phyloP scores from a whole-genome alignment of 345 rosid species.

The Citropsis articulata region DNA sequence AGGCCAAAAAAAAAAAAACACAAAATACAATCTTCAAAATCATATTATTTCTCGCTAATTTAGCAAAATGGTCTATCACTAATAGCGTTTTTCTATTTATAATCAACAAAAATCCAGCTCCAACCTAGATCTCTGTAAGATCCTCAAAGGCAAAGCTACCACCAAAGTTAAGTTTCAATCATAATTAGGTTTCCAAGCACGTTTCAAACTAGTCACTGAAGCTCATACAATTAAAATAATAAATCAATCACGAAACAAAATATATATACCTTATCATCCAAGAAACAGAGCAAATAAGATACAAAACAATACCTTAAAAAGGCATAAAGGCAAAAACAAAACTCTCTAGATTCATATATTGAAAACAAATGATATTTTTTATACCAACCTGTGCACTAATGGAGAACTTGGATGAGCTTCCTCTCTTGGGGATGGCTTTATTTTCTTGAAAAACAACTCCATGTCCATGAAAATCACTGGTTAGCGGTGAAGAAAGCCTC shows the following conservation, averaged over 20 bases:
- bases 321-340: background rate
- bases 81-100: background rate
- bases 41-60: background rate
- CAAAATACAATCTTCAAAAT: background rate
- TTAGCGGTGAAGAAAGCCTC: constrained; percentile 5
- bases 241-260: background rate
- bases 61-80: background rate
- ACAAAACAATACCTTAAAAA: background rate
- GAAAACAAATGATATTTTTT: background rate
- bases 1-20: background rate
- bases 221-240: background rate
- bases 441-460: constrained; percentile 32
- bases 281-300: background rate
- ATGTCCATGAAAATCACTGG: constrained; percentile 45
- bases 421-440: constrained; percentile 23
- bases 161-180: background rate
- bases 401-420: constrained; percentile 24
- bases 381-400: constrained; percentile 57
- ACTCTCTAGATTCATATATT: background rate
- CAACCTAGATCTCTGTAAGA: background rate
- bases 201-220: background rate
- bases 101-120: background rate
- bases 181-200: background rate
- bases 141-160: background rate
- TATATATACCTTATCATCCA: background rate